These are phyloP conservation scores for Colletotrichum tabaci DNA, from an alignment of 2,329 filamentous ascomycete genomes.

Conservation along the genomic window DNA sequence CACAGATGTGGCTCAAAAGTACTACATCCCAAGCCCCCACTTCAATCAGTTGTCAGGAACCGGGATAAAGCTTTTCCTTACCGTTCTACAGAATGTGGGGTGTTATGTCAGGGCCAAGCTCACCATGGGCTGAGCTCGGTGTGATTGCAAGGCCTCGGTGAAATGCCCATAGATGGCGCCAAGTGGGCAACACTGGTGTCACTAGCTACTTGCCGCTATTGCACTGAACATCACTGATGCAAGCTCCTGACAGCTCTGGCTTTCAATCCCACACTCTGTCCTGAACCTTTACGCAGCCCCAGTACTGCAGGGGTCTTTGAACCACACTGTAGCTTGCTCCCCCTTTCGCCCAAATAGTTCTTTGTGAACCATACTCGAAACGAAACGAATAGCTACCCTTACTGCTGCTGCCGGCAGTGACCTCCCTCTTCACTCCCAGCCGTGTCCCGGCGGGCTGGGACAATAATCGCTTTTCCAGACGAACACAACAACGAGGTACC, in stretches of 20 bases:
- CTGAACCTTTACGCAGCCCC: conserved; percentile 1
- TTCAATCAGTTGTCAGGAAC: neutral
- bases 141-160: neutral
- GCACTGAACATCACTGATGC: conserved; percentile 6
- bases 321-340: conserved; percentile 9
- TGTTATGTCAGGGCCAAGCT: neutral
- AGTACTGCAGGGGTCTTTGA: neutral
- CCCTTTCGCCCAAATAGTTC: conserved; percentile 15
- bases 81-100: neutral
- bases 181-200: conserved; percentile 22
- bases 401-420: conserved; percentile 12
- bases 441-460: conserved; percentile 10
- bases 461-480: neutral
- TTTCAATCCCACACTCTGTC: neutral
- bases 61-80: neutral
- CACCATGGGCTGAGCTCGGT: neutral
- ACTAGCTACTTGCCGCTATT: conserved; percentile 4
- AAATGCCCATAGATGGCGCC: neutral
- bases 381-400: conserved; percentile 1
- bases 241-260: conserved; percentile 6
- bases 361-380: conserved; percentile 26
- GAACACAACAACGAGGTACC: conserved; percentile 1
- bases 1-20: neutral
- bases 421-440: conserved; percentile 26
- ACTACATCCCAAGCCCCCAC: neutral